Evolutionary conservation across 306 rosid genomes (phyloP), one percentile per base, ranked within the genome.

Genomic region (barrel medic (Medicago truncatula)): DNA sequence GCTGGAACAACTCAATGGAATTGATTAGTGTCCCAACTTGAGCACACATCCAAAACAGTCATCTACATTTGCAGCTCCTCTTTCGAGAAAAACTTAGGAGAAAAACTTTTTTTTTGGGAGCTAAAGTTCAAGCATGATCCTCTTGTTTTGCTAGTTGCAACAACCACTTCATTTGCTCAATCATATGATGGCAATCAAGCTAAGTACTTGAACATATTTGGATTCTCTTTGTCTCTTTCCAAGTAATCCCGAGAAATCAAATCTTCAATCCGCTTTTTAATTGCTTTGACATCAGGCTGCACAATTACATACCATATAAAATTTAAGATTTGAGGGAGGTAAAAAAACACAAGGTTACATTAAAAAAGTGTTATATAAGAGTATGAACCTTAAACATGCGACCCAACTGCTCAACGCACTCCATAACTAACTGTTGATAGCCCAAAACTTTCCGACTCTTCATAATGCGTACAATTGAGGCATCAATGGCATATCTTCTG

Each of bases 381-480:
- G 71, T 40, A 50, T 61, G 63, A 53, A 95, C 98, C 98, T 91
- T 94, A 50, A 94, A 94, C 98, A 91, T 89, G 47, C 92, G 91
- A 25, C 97, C 91, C 86, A 94, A 77, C 80, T 91, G 97, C 90
- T 92, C 96, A 60, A 91, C 97, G 21, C 98, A 94, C 75, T 94
- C 98, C 95, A 85, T 64, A 62, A 94, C 96, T 71, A 94, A 64
- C 31, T 92, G 92, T 77, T 88, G 98, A 81, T 94, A 93, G 72
- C 90, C 93, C 84, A 90, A 77, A 74, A 89, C 87, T 78, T 94
- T 94, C 16, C 98, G 81, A 67, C 93, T 87, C 87, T 94, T 94
- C 98, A 94, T 94, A 38, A 94, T 94, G 54, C 98, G 93, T 79
- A 94, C 98, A 67, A 94, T 87, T 8, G 97, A 90, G 47, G 97